Base-by-base conservation (phyloP, 805 yeast genomes). In the Ogataea chonburiensis region DNA sequence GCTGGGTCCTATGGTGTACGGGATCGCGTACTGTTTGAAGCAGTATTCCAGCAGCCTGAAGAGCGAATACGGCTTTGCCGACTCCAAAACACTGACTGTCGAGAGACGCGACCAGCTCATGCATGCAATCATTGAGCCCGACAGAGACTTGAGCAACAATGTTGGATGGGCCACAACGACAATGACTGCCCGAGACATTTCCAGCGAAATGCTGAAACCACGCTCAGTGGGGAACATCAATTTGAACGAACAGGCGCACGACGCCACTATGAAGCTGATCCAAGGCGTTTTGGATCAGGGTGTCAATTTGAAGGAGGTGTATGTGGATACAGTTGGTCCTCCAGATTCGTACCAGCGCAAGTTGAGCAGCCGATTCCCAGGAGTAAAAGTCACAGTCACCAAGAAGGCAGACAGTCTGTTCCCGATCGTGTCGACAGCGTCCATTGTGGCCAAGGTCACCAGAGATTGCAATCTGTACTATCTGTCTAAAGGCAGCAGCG, bases 1-100 rank as follows among this genome's bases (percentile, higher is more conserved):
- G 0, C 53, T 94, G 25, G 98, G 98, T 0, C 95, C 98, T 0
- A 93, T 93, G 98, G 98, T 93, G 2, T 93, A 93, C 55, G 95
- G 95, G 3, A 68, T 87, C 5, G 79, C 93, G 3, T 93, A 87
- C 55, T 81, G 95, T 45, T 61, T 79, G 9, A 68, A 71, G 31
- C 58, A 64, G 0, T 84, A 75, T 38, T 71, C 68, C 19, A 53
- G 61, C 1, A 55, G 70, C 13, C 68, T 82, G 33, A 71, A 73
- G 17, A 27, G 37, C 7, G 63, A 71, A 20, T 81, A 76, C 47
- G 96, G 88, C 11, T 93, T 93, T 63, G 96, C 91, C 8, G 99
- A 93, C 60, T 89, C 98, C 5, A 93, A 93, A 53, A 82, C 85
- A 5, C 64, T 93, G 39, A 84, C 83, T 4, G 95, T 86, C 31